Conservation (phyloP, 345 rosid species). For the Citrus trifoliata region DNA sequence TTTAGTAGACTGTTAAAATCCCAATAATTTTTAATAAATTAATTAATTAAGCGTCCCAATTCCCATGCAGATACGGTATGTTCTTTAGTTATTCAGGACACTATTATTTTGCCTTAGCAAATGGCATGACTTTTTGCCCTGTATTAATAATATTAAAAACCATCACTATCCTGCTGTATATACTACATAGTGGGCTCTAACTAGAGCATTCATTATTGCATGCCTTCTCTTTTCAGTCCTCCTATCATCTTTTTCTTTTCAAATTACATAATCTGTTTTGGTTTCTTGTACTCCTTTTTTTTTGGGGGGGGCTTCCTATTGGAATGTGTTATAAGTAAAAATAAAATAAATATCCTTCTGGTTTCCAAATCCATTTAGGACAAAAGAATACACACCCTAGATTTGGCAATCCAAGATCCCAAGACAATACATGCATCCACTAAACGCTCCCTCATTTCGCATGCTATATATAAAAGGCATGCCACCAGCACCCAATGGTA, state of each 20-base stretch:
- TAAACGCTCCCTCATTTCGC: slow-evolving; percentile 11
- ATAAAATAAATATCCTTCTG: neutral
- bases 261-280: neutral
- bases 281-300: neutral
- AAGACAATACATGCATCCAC: slow-evolving; percentile 11
- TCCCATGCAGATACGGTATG: too few species aligned
- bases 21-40: too few species aligned
- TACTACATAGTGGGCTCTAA: neutral
- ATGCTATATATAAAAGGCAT: slow-evolving; percentile 32
- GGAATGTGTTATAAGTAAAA: neutral
- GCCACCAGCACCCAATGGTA: neutral
- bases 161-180: neutral
- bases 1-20: too few species aligned
- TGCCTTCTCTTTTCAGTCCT: neutral
- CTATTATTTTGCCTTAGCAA: neutral
- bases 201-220: neutral
- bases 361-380: slow-evolving; percentile 31
- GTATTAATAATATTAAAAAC: neutral
- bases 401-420: slow-evolving; percentile 37
- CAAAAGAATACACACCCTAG: slow-evolving; percentile 17
- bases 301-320: neutral
- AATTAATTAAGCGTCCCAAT: too few species aligned
- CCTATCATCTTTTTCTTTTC: neutral
- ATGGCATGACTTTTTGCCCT: neutral
- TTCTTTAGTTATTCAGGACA: neutral